These are phyloP conservation scores for Davidsoniella eucalypti DNA, from an alignment of 2,329 filamentous ascomycete genomes.

Conservation along the genomic window DNA sequence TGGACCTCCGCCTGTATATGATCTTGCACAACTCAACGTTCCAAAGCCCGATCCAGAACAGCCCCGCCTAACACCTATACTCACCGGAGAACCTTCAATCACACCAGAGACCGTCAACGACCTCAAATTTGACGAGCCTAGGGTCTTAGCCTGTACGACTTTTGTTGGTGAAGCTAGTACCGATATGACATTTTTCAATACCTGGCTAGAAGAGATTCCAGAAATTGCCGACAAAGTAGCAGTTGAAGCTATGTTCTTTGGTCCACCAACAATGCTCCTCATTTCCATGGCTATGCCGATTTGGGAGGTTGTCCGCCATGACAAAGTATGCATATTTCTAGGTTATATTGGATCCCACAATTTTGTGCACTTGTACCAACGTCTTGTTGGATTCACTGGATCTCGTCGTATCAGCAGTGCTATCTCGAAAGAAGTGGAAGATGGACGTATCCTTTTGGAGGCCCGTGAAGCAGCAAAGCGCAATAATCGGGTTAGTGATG, in stretches of 20 bases:
- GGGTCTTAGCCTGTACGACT: constrained; percentile 50
- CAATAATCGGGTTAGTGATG: constrained; percentile 7
- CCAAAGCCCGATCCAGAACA: constrained; percentile 11
- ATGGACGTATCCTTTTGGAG: constrained; percentile 39
- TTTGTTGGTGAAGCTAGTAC: constrained; percentile 49
- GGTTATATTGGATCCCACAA: constrained; percentile 52
- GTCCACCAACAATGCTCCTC: constrained; percentile 47
- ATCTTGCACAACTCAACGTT: constrained; percentile 9
- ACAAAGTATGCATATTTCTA: constrained; percentile 49
- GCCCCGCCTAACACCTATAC: background rate
- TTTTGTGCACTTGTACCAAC: constrained; percentile 47
- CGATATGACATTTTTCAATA: constrained; percentile 49
- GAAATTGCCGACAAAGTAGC: constrained; percentile 39
- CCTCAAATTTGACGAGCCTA: constrained; percentile 43
- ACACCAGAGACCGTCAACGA: constrained; percentile 33
- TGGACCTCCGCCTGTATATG: constrained; percentile 1
- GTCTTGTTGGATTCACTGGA: constrained; percentile 28
- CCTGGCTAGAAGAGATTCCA: constrained; percentile 47
- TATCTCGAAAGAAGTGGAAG: constrained; percentile 37
- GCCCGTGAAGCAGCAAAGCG: constrained; percentile 28
- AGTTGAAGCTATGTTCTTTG: constrained; percentile 52
- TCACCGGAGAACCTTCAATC: constrained; percentile 24
- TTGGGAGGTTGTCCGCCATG: constrained; percentile 48
- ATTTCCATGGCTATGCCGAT: constrained; percentile 49
- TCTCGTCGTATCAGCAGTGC: constrained; percentile 16